Percentiles rank a stretch among this genome's conserved stretches.
phyloP scores from a whole-genome alignment of 768 basidiomycete species.

The Pisolithus marmoratus region DNA sequence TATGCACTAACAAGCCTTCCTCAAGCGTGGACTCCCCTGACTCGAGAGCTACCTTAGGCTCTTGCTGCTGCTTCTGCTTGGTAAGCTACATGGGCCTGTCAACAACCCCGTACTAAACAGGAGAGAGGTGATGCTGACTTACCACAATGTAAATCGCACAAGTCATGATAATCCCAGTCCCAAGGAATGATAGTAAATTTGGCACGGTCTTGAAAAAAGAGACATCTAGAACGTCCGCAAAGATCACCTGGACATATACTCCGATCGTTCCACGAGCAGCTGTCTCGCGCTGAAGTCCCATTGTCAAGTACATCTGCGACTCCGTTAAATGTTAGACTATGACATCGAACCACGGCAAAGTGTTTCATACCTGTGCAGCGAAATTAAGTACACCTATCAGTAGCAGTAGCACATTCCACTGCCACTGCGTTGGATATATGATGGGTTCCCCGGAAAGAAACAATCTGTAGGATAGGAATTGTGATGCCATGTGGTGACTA shows the following conservation, averaged over 20 bases:
- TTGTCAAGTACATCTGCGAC: conserved; percentile 45
- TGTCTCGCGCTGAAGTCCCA: conserved; percentile 60
- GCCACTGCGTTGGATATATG: conserved; percentile 16
- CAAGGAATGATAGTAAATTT: conserved; percentile 52
- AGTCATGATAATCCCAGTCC: conserved; percentile 57
- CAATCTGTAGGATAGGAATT: conserved; percentile 9
- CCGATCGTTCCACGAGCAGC: conserved; percentile 59
- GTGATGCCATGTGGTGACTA: neutral
- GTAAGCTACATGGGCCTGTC: too few species aligned
- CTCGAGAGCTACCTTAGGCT: too few species aligned
- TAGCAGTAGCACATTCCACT: conserved; percentile 11
- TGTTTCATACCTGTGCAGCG: conserved; percentile 10
- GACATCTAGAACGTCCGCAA: conserved; percentile 59
- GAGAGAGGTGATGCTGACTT: conserved; percentile 15
- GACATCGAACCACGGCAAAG: neutral
- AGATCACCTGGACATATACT: conserved; percentile 59
- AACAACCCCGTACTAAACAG: too few species aligned
- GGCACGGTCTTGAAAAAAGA: conserved; percentile 58
- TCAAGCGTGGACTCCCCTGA: too few species aligned
- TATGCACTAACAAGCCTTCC: too few species aligned
- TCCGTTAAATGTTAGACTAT: too few species aligned
- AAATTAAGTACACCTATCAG: conserved; percentile 13
- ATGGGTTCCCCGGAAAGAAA: neutral
- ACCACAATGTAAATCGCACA: conserved; percentile 66
- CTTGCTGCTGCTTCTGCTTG: too few species aligned